Evolutionary conservation across 352 stramenopile species (phyloP), one percentile per base, ranked within the genome.

Genomic region (Phytophthora rubi): DNA sequence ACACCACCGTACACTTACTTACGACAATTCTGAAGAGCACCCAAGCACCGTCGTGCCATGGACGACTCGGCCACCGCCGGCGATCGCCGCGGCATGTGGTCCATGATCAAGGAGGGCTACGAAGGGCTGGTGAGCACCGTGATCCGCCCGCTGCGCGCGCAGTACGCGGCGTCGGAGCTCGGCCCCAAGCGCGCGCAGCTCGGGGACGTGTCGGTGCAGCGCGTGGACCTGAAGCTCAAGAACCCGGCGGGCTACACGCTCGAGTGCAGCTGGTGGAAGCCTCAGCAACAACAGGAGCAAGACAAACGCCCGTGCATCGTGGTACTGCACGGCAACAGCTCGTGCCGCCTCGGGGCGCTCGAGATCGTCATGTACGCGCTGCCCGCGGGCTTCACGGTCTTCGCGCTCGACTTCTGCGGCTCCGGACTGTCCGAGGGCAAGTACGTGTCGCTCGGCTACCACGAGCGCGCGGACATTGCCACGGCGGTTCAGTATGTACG

Each of bases 221-320:
- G 88, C 23, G 60, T 85, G 23, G 88, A 95, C 56, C 33, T 95
- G 6, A 78, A 88, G 65, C 86, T 95, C 37, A 90, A 89, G 75
- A 94, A 94, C 39, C 68, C 76, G 18, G 86, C 76, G 10, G 86
- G 86, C 4, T 88, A 86, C 53, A 90, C 85, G 21, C 79, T 94
- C 75, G 83, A 95, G 62, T 95, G 88, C 76, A 95, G 88, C 65
- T 95, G 88, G 88, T 95, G 88, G 88, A 92, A 93, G 70, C 80
- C 82, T 6, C 80, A 26, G 23, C 23, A 26, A 3, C 23, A 26
- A 26, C 13, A 56, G 9, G 52, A 48, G n/a, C 21, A 68, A 37
- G 62, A 80, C 47, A 89, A 92, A 53, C 70, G 67, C 0, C 85
- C 88, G 58, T 95, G 88, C 55, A 94, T 95, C 52, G 74, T 95